Percentiles rank a stretch among this genome's conserved stretches.
These are phyloP conservation scores for Eucommia ulmoides DNA, from an alignment of 257 asterid genomes.

Conservation along the genomic window DNA sequence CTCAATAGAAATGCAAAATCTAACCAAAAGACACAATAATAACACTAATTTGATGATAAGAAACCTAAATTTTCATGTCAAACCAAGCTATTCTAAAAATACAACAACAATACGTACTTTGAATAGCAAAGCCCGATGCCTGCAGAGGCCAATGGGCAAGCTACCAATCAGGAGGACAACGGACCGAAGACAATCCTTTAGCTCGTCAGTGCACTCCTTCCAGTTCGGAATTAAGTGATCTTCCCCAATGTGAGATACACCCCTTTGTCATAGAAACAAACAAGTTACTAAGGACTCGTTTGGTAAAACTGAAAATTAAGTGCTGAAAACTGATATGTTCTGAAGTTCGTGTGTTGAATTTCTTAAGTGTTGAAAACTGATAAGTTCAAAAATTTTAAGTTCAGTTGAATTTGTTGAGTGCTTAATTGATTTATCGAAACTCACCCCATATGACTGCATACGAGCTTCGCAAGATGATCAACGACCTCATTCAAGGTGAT, in stretches of 20 bases:
- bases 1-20: slow-evolving; percentile 7
- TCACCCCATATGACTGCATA: slow-evolving; percentile 91
- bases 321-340: too few relatives aligned
- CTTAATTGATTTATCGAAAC: too few relatives aligned
- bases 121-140: slow-evolving; percentile 79
- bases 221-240: slow-evolving; percentile 46
- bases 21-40: slow-evolving; percentile 8
- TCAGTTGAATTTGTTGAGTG: too few relatives aligned
- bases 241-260: slow-evolving; percentile 55
- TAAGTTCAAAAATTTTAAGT: too few relatives aligned
- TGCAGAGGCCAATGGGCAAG: slow-evolving; percentile 65
- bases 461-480: slow-evolving; percentile 89
- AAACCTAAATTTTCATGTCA: not conserved
- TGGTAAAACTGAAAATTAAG: too few relatives aligned
- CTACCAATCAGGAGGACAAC: slow-evolving; percentile 79
- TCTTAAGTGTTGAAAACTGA: too few relatives aligned
- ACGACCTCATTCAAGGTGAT: slow-evolving; percentile 61
- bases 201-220: slow-evolving; percentile 71
- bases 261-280: too few relatives aligned
- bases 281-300: too few relatives aligned
- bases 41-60: not conserved
- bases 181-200: slow-evolving; percentile 77
- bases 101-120: slow-evolving; percentile 41
- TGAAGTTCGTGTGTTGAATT: too few relatives aligned
- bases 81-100: too few relatives aligned